Percentiles rank a stretch among this genome's conserved stretches.
phyloP scores from a whole-genome alignment of 108 stramenopile genomes.

The Asterionellopsis glacialis region DNA sequence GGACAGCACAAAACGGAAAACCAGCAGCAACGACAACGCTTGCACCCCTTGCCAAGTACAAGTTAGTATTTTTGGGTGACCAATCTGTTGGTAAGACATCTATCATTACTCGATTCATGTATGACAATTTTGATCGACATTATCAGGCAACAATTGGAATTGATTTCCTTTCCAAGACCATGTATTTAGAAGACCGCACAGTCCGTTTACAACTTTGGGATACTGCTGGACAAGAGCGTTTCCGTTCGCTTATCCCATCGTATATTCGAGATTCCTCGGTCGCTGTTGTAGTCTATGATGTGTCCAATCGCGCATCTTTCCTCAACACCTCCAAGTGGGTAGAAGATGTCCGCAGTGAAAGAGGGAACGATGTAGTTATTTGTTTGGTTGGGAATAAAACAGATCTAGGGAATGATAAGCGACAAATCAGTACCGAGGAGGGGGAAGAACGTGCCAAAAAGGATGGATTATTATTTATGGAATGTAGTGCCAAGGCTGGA shows the following conservation, averaged over 20 bases:
- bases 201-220: slow-evolving; percentile 92
- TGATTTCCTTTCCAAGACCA: slow-evolving; percentile 98
- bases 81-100: slow-evolving; percentile 99
- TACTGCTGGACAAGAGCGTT: slow-evolving; percentile 60
- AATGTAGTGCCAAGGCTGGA: slow-evolving; percentile 97
- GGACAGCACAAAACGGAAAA: not conserved
- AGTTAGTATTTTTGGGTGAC: slow-evolving; percentile 98
- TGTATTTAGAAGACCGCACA: slow-evolving; percentile 98
- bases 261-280: slow-evolving; percentile 99
- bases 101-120: slow-evolving; percentile 98
- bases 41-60: slow-evolving; percentile 95
- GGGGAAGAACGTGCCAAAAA: slow-evolving; percentile 93
- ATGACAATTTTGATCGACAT: slow-evolving; percentile 94
- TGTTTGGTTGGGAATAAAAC: slow-evolving; percentile 99
- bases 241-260: slow-evolving; percentile 92
- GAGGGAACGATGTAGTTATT: slow-evolving; percentile 97
- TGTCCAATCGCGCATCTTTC: slow-evolving; percentile 94
- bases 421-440: slow-evolving; percentile 95
- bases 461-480: slow-evolving; percentile 96
- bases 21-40: slow-evolving; percentile 15
- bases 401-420: slow-evolving; percentile 93
- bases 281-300: slow-evolving; percentile 98
- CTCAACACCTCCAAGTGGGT: slow-evolving; percentile 98
- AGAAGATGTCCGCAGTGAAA: slow-evolving; percentile 95
- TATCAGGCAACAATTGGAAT: slow-evolving; percentile 99